Percentiles rank a stretch among this genome's conserved stretches.
Conservation (phyloP, 83 land plant species). For the Picea engelmannii region DNA sequence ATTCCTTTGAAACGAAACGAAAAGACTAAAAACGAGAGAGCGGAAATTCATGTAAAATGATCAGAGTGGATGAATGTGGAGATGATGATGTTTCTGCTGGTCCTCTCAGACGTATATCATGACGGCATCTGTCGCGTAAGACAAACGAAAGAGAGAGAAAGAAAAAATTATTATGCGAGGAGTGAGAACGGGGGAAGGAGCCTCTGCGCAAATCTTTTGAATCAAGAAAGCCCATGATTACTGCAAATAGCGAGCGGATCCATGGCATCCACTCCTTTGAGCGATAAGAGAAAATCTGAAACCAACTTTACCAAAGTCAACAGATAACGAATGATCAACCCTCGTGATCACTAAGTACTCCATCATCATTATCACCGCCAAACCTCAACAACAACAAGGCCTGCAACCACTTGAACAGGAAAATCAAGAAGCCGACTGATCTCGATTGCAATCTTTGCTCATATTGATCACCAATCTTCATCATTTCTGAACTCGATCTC, state of each 20-base stretch:
- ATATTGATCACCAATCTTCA: not conserved
- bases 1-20: not conserved
- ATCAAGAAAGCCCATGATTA: not conserved
- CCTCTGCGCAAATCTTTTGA: not conserved
- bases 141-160: not conserved
- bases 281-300: not conserved
- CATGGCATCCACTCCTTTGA: not conserved
- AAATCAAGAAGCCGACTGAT: too few relatives aligned
- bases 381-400: not conserved
- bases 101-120: not conserved
- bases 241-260: not conserved
- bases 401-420: too few relatives aligned
- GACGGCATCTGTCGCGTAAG: not conserved
- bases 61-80: not conserved
- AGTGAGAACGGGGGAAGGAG: too few relatives aligned
- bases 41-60: constrained; percentile 1
- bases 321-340: not conserved
- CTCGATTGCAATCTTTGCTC: constrained; percentile 2
- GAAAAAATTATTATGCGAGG: too few relatives aligned
- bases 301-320: not conserved
- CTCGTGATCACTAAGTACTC: not conserved
- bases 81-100: not conserved
- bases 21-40: not conserved
- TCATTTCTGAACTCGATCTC: not conserved
- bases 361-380: not conserved